phyloP scores from a whole-genome alignment of 805 yeast genomes.

The Ogataea sp. region DNA sequence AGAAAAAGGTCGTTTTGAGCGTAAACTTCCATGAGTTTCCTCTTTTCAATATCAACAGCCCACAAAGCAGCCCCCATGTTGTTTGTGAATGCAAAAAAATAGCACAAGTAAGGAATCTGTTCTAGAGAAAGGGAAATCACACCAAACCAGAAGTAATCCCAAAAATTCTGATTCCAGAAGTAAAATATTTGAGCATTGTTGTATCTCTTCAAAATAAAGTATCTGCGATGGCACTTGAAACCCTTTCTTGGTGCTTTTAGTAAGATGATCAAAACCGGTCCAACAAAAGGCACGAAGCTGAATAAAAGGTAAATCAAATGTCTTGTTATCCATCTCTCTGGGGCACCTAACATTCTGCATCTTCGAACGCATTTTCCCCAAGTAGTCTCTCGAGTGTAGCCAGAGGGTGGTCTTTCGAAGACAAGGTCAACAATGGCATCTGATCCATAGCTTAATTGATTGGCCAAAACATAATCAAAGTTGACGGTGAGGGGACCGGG shows the following conservation, averaged over 20 bases:
- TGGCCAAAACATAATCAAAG: conserved; percentile 23
- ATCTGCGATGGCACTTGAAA: conserved; percentile 42
- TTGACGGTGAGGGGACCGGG: conserved; percentile 21
- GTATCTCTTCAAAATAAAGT: conserved; percentile 48
- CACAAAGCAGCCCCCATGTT: conserved; percentile 58
- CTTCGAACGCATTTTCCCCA: conserved; percentile 14
- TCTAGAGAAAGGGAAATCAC: conserved; percentile 42
- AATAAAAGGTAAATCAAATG: conserved; percentile 29
- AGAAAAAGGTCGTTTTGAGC: not conserved
- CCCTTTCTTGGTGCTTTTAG: conserved; percentile 51
- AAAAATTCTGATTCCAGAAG: conserved; percentile 26
- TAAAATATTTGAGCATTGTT: conserved; percentile 31
- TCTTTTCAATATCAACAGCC: conserved; percentile 36
- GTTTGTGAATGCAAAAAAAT: conserved; percentile 50
- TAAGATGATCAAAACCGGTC: conserved; percentile 45
- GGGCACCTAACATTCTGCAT: conserved; percentile 16
- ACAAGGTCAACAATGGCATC: conserved; percentile 6
- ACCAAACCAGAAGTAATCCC: conserved; percentile 42
- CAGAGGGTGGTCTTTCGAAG: conserved; percentile 14
- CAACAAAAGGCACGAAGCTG: conserved; percentile 47
- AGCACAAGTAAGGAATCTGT: conserved; percentile 42
- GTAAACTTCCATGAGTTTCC: not conserved
- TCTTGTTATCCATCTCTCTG: conserved; percentile 34
- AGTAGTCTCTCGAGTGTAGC: conserved; percentile 20
- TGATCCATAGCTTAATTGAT: conserved; percentile 13